Base-by-base conservation (phyloP, 2,329 filamentous ascomycete species). In the Lachnellula occidentalis region DNA sequence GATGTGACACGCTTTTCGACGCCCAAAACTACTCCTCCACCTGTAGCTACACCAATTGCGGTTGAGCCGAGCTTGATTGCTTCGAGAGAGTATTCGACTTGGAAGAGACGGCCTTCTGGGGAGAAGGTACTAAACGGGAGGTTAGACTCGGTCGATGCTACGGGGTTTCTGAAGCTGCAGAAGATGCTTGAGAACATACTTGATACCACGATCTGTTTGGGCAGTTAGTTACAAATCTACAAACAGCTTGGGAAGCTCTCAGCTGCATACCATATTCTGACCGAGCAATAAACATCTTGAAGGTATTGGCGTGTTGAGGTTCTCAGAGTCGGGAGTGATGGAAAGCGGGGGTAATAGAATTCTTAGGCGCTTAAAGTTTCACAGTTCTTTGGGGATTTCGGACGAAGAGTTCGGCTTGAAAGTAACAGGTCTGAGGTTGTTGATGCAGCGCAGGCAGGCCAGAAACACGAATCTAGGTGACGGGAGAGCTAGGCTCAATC, bases 51-150 rank as follows among this genome's bases (percentile, higher is more conserved):
- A 67, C 94, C 94, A 77, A 99, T 99, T 70, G 94, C 94, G 66
- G 94, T 99, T 68, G 90, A 95, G 66, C 94, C 94, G 65, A 97
- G 89, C 81, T 99, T 99, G 84, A 99, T 99, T 75, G 94, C 94
- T 80, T 99, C 94, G 74, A 99, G 88, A 57, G 94, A 97, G 85
- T 99, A 99, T 87, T 99, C 94, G 79, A 99, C 94, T 80, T 99
- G 94, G 83, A 99, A 99, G 74, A 99, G 89, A 76, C 94, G 94
- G 70, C 94, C 94, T 83, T 99, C 94, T 58, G 94, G 94, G 67
- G 94, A 99, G 84, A 99, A 99, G 82, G 94, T 99, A 83, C 89
- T 95, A 72, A 57, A 47, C n/a, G 55, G n/a, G n/a, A 39, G 34
- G 54, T 63, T 61, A 63, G 56, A 53, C 50, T 41, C 34, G n/a